Conservation (phyloP, 805 yeast species). For the Wickerhamiella brachini region DNA sequence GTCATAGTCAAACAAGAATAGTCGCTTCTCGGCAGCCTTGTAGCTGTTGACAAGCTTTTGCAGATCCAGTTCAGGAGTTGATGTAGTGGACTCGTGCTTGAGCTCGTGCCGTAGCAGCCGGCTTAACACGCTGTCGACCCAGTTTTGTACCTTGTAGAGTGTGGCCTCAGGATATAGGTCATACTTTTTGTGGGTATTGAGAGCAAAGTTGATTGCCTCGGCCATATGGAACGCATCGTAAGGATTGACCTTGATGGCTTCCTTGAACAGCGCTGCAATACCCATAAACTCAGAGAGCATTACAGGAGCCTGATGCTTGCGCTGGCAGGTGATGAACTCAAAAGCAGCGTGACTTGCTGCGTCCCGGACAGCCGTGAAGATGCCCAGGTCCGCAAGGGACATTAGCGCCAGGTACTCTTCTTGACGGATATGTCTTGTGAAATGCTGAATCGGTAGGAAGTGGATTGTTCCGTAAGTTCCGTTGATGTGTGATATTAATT, state of each 20-base stretch:
- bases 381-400: conserved; percentile 78
- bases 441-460: conserved; percentile 81
- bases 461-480: conserved; percentile 72
- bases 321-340: conserved; percentile 77
- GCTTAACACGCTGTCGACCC: conserved; percentile 55
- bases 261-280: conserved; percentile 39
- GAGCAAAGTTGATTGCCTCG: conserved; percentile 57
- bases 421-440: conserved; percentile 74
- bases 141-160: conserved; percentile 58
- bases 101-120: conserved; percentile 26
- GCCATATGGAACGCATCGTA: conserved; percentile 96
- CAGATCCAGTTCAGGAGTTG: conserved; percentile 72
- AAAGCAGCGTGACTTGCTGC: conserved; percentile 94
- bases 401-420: conserved; percentile 82
- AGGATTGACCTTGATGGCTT: conserved; percentile 71
- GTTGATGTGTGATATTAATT: conserved; percentile 69
- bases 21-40: conserved; percentile 45
- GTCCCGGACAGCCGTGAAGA: conserved; percentile 84
- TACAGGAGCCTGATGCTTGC: conserved; percentile 52
- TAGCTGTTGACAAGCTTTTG: conserved; percentile 50
- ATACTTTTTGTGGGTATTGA: conserved; percentile 27
- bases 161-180: conserved; percentile 52
- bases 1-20: conserved; percentile 89
- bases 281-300: conserved; percentile 91
- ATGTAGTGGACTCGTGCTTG: conserved; percentile 33